phyloP scores from a whole-genome alignment of 257 asterid genomes.

The Ligustrum vulgare region DNA sequence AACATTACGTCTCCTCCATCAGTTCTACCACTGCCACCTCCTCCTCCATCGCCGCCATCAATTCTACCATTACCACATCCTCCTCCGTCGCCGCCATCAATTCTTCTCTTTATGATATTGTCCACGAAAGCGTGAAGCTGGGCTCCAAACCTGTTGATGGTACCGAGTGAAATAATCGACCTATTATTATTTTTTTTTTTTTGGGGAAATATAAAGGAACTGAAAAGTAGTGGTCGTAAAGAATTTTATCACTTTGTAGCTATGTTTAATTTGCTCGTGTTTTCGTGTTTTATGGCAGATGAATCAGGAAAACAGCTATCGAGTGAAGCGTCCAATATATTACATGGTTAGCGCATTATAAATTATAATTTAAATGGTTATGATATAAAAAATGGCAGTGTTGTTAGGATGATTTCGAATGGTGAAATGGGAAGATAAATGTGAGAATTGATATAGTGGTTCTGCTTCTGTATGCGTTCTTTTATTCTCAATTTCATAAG shows the following conservation, averaged over 20 bases:
- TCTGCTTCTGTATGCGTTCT: constrained; percentile 7
- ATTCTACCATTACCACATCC: constrained; percentile 16
- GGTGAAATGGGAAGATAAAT: constrained; percentile 15
- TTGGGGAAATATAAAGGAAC: not conserved
- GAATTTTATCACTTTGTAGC: constrained; percentile 1
- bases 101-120: constrained; percentile 35
- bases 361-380: constrained; percentile 1
- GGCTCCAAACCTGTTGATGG: constrained; percentile 40
- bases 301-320: constrained; percentile 44
- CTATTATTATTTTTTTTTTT: not conserved
- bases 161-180: constrained; percentile 23
- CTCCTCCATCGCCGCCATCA: constrained; percentile 40
- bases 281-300: constrained; percentile 27
- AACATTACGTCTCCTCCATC: constrained; percentile 42
- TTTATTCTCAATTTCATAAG: not conserved
- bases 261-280: constrained; percentile 5
- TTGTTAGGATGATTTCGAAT: constrained; percentile 5
- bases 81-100: constrained; percentile 31
- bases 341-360: constrained; percentile 46
- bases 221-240: not conserved
- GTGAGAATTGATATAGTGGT: constrained; percentile 15
- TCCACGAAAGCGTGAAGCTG: constrained; percentile 37
- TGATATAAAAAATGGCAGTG: not conserved
- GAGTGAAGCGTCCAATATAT: constrained; percentile 38
- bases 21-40: constrained; percentile 5